A percentile compares a stretch with the other conserved stretches of the same genome.
Evolutionary conservation across 1,284 basidiomycete genomes (phyloP).

Genomic region (Entoloma clypeatum): DNA sequence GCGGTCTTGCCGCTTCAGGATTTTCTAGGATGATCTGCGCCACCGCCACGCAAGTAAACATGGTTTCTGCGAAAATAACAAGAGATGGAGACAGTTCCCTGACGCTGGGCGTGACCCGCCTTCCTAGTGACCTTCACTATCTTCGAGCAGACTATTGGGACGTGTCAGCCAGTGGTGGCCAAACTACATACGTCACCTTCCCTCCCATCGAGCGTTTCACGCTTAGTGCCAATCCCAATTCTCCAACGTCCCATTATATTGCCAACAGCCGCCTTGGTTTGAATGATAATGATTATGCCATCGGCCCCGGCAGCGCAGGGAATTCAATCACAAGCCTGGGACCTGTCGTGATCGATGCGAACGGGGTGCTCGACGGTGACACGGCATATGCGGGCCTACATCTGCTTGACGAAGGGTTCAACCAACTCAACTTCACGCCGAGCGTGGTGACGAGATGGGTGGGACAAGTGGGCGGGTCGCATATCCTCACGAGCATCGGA

Average conservation of each 20-base stretch:
- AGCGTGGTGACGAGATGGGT: conserved; percentile 9
- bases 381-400: conserved; percentile 4
- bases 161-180: conserved; percentile 1
- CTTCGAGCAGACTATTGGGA: conserved; percentile 17
- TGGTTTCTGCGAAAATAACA: conserved; percentile 18
- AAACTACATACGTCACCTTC: conserved; percentile 11
- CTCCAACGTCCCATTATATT: conserved; percentile 12
- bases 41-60: conserved; percentile 20
- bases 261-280: background rate
- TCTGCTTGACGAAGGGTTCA: conserved; percentile 10
- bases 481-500: conserved; percentile 10
- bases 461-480: conserved; percentile 12
- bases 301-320: conserved; percentile 9
- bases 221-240: conserved; percentile 16
- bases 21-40: conserved; percentile 20
- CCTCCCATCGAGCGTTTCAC: conserved; percentile 13
- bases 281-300: background rate
- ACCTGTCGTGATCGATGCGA: background rate
- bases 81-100: conserved; percentile 13
- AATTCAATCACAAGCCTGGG: conserved; percentile 2
- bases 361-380: background rate
- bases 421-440: background rate
- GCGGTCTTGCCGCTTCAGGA: conserved; percentile 1
- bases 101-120: conserved; percentile 9
- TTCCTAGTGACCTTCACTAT: conserved; percentile 21